Conservation (phyloP, 495 filamentous ascomycete genomes). For the Baudoinia panamericana region DNA sequence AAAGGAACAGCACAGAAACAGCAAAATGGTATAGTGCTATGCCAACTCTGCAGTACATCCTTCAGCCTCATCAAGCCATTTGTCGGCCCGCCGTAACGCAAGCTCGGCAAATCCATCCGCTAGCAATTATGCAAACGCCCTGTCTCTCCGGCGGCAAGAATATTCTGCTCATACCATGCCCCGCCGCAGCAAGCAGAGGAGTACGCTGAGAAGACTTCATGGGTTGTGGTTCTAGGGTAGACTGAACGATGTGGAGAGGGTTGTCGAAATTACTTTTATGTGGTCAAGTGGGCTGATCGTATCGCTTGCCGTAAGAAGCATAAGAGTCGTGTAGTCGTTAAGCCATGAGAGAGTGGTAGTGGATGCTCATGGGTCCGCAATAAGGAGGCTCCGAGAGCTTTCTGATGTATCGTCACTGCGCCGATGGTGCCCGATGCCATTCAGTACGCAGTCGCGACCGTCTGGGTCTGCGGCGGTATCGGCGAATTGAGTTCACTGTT, state of each 20-base stretch:
- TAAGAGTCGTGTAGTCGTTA: slow-evolving; percentile 1
- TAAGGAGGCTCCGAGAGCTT: neutral
- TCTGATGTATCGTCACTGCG: neutral
- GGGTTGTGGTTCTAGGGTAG: neutral
- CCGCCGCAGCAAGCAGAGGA: neutral
- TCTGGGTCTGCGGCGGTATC: neutral
- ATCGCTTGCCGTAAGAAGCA: neutral
- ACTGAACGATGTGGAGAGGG: neutral
- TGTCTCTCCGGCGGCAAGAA: neutral
- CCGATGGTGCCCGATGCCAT: neutral
- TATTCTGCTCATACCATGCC: neutral
- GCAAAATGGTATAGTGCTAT: slow-evolving; percentile 6
- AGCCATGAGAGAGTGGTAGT: slow-evolving; percentile 1
- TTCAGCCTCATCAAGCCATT: too few species aligned
- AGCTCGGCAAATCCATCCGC: neutral
- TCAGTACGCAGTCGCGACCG: neutral
- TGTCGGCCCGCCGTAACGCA: too few species aligned
- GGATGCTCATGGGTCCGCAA: neutral
- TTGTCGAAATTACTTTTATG: too few species aligned
- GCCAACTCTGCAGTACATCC: slow-evolving; percentile 1
- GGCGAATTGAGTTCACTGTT: neutral
- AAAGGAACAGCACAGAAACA: too few species aligned
- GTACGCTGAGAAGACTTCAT: neutral
- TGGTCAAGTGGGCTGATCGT: neutral
- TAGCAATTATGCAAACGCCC: neutral